Base-by-base conservation (phyloP, 2,329 filamentous ascomycete genomes). In the Thelonectria olida region DNA sequence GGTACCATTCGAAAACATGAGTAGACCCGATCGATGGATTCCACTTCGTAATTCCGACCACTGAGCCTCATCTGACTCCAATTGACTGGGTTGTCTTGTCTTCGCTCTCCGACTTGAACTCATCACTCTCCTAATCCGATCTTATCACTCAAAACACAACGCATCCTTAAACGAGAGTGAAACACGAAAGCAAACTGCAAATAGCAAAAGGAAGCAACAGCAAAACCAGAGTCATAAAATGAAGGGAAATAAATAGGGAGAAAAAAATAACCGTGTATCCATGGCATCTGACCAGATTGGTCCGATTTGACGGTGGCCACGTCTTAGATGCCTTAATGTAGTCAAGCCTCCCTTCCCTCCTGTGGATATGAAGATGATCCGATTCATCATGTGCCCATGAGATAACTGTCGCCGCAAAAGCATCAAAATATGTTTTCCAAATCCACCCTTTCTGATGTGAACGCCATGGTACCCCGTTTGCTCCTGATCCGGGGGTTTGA, bases 361-460 rank as follows among this genome's bases (percentile, higher is more conserved):
- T 12, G 38, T 42, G 27, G 41, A 25, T 25, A 36, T 51, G 27
- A 63, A 34, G 34, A 51, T 47, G 13, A 34, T 28, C 38, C 12
- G 42, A 45, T 50, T 52, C 50, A 19, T 42, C 52, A 47, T 50
- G 50, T 41, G 38, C 56, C 27, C 61, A 44, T 63, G 39, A 50
- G 17, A 38, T 34, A 58, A 50, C 45, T 19, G 22, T 34, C 49
- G 27, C 41, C 53, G 38, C 34, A 56, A 61, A 60, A 44, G 28
- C 41, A 59, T 54, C 47, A 59, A 51, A 45, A 44, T 52, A 41
- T 54, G 64, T 67, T 70, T 70, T 71, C 67, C 66, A 38, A 69
- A 52, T 51, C 67, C 67, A 48, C 53, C 66, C 65, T 63, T 57
- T 71, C 67, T 71, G 69, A 61, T 69, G 58, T 70, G 64, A 71